Conservation (phyloP, 1,139 yeast species). For the Geotrichum klebahnii region DNA sequence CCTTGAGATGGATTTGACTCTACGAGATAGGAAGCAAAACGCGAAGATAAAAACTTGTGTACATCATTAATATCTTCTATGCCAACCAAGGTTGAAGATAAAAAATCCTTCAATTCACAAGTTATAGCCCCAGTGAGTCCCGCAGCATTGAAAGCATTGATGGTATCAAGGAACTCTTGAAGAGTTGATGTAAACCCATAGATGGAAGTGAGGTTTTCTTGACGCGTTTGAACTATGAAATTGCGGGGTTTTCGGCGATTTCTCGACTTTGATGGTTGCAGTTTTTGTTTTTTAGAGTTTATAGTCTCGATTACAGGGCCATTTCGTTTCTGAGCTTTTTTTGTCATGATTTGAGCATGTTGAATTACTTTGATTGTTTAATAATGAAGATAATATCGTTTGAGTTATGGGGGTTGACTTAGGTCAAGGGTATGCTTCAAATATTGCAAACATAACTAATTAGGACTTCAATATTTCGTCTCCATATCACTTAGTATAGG, state of each 20-base stretch:
- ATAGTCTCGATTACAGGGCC: background rate
- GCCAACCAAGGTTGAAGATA: constrained; percentile 6
- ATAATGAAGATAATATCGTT: no score
- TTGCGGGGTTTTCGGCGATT: background rate
- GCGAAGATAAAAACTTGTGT: background rate
- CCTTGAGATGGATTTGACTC: constrained; percentile 3
- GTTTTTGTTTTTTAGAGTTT: background rate
- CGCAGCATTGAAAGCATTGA: constrained; percentile 6
- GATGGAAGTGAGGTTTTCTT: background rate
- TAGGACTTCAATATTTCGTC: no score
- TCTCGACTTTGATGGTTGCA: background rate
- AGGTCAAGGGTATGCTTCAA: background rate
- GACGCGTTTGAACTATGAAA: constrained; percentile 4
- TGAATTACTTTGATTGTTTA: no score
- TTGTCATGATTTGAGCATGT: background rate
- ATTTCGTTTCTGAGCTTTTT: no score
- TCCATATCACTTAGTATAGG: no score
- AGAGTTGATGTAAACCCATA: constrained; percentile 1
- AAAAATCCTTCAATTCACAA: background rate
- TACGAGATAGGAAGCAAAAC: background rate
- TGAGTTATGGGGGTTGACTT: no score
- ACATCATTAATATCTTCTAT: background rate
- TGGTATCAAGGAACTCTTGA: background rate
- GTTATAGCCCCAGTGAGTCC: background rate
- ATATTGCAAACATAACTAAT: no score